Evolutionary conservation across 129 eudicot species (phyloP).

Genomic region (Saussurea involucrata): DNA sequence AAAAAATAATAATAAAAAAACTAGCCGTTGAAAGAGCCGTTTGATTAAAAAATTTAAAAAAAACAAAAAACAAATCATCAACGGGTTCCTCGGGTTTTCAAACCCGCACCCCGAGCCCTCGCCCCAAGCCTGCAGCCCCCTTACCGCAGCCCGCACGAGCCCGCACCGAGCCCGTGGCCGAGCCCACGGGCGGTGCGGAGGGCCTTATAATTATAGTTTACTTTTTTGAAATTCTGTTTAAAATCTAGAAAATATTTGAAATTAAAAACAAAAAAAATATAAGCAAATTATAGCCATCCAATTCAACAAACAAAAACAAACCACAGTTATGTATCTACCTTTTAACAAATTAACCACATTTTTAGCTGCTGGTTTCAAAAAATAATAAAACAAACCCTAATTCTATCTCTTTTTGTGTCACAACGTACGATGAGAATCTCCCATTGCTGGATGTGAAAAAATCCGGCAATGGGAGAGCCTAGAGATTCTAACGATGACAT

Average conservation of each 20-base stretch:
- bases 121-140: too few species aligned
- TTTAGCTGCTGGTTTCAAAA: not conserved
- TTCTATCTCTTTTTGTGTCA: not conserved
- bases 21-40: too few species aligned
- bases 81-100: too few species aligned
- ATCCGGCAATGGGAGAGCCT: not conserved
- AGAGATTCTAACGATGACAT: not conserved
- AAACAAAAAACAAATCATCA: too few species aligned
- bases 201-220: not conserved
- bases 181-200: too few species aligned
- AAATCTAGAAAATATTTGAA: too few species aligned
- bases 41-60: too few species aligned
- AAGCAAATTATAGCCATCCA: not conserved
- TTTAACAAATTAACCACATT: not conserved
- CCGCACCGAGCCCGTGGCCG: too few species aligned
- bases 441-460: not conserved
- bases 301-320: not conserved
- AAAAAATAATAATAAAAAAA: too few species aligned
- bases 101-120: too few species aligned
- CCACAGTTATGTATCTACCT: not conserved
- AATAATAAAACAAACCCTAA: not conserved
- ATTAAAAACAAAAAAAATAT: not conserved
- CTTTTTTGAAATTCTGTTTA: too few species aligned
- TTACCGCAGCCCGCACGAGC: too few species aligned
- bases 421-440: not conserved